Base-by-base conservation (phyloP, 768 basidiomycete genomes). In the Mycena chlorophos region DNA sequence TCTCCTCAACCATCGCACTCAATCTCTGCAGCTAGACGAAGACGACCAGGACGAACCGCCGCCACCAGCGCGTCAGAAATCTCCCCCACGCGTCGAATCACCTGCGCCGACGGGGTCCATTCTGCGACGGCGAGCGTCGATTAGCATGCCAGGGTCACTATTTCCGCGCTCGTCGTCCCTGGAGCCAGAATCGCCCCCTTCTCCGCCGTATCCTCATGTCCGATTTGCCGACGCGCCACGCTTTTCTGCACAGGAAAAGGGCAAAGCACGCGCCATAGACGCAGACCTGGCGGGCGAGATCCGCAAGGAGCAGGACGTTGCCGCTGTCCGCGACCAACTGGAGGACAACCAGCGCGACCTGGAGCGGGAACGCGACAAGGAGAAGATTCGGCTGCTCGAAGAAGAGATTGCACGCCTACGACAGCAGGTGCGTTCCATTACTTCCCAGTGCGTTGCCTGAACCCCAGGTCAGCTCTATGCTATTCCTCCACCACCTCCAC, bases 121-220 rank as follows among this genome's bases (percentile, higher is more conserved):
- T 29, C 67, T 78, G 6, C 73, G 69, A 37, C 73, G 72, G 25
- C 72, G 69, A n/a, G 71, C 71, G 6, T 82, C 82, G 2, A 63
- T 78, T 0, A 85, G 84, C 1, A 92, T 92, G 89, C 90, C 89
- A 20, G 90, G 89, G 6, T 81, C 90, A 1, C 79, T 92, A 13
- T 89, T 85, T 65, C 82, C 88, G 4, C 84, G 88, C 8, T 89
- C 90, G 0, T 78, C 83, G 0, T 88, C 88, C n/a, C 73, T 84
- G 13, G 72, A 84, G 27, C 82, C 84, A 25, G 73, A 74, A 38
- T 49, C 64, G 10, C 51, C 64, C 17, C 63, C 68, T 28, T 37
- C 51, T 51, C 27, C 56, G 46, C 55, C 50, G n/a, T n/a, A n/a
- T 50, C 72, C 70, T 29, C 78, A 71, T 54, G 76, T 81, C n/a